Evolutionary conservation across 371 early-diverging fungal genomes (phyloP), one percentile per base, ranked within the genome.

Genomic region (Mucor irregularis): DNA sequence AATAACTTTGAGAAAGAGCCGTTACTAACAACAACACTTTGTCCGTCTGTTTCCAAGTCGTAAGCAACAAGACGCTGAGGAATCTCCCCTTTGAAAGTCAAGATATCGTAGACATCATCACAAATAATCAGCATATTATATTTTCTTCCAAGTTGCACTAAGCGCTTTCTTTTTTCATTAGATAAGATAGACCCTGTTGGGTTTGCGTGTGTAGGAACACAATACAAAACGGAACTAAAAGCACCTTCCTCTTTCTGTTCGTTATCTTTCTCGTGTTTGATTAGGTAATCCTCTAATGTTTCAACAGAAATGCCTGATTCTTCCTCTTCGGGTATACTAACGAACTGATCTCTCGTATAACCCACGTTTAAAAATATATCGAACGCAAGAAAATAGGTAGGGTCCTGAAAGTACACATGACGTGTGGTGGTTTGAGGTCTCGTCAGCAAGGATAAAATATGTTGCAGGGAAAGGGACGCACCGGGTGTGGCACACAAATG

Each of bases 71-170:
- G 6, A 0, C 74, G 59, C 24, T 65, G 44, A 5, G 71, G 63
- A 0, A 50, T 24, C 1, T 33, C 37, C 0, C 55, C 58, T 46
- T 62, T 45, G 47, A 61, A 81, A 0, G 68, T 75, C 48, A 85
- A 56, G 24, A 83, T 53, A 43, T 82, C 79, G 50, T 87, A 87
- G 0, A 87, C 83, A 65, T 86, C 87, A 54, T 86, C 87, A 50
- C 85, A 84, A 3, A 86, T 68, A 19, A 87, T 58, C 24, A 87
- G 56, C 6, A 87, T 61, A 37, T 85, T 74, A 56, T 82, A 71
- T 30, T 73, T 30, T 10, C 64, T 49, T 2, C 81, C 87, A 5
- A 87, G 43, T 28, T 70, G 56, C 4, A 82, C 73, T 4, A 85
- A 49, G 28, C 53, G 40, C 14, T 49, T n/a, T 7, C 85, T 62